Conservation (phyloP, 192 early-diverging fungal genomes). For the Rhizophagus clarus region DNA sequence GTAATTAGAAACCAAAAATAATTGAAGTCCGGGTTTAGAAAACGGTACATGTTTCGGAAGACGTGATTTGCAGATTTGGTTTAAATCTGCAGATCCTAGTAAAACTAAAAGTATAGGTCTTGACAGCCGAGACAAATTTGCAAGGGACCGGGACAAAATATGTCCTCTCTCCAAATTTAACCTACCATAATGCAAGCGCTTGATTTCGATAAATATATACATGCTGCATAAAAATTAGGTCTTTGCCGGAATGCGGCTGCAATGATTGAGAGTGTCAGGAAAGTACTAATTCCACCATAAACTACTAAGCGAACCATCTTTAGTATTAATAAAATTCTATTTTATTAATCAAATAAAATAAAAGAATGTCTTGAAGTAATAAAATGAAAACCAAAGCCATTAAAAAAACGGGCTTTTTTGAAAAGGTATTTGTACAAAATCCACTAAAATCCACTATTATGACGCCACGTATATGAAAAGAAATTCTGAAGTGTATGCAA, state of each 20-base stretch:
- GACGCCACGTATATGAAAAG: not conserved
- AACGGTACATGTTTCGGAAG: no score
- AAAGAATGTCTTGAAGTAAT: not conserved
- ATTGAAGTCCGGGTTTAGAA: not conserved
- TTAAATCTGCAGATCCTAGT: not conserved
- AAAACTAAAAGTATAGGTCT: not conserved
- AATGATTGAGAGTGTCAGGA: conserved; percentile 65
- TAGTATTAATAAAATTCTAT: not conserved
- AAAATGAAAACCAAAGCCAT: not conserved
- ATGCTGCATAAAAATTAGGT: conserved; percentile 87
- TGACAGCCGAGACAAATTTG: not conserved
- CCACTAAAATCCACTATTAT: no score
- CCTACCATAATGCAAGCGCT: conserved; percentile 85
- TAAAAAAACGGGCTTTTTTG: not conserved
- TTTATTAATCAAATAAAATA: not conserved
- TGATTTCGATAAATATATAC: conserved; percentile 87
- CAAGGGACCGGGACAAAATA: not conserved
- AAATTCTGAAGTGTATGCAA: no score
- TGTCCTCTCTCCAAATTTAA: not conserved
- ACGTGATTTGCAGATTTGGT: not conserved
- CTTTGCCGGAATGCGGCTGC: conserved; percentile 66
- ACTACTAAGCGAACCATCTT: conserved; percentile 63
- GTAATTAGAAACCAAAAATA: not conserved
- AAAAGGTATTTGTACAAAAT: not conserved
- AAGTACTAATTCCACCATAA: conserved; percentile 69